Evolutionary conservation across 106 monocot species (phyloP).

Genomic region (Dendrobium chrysotoxum): DNA sequence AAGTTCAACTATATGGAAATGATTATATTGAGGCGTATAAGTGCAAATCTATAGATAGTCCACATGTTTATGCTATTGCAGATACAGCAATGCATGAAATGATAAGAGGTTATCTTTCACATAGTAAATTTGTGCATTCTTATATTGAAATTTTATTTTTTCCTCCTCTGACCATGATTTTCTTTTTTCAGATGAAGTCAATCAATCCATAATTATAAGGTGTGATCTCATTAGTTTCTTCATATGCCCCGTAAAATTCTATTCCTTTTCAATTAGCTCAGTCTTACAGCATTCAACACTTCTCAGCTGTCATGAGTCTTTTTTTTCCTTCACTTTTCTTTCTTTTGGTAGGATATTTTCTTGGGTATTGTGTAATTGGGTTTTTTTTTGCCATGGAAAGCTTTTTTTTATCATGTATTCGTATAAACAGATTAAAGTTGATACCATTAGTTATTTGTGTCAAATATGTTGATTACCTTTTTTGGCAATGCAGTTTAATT

Average conservation of each 20-base stretch:
- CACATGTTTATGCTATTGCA: slow-evolving; percentile 96
- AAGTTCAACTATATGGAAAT: slow-evolving; percentile 70
- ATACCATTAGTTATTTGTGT: not conserved
- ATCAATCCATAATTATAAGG: slow-evolving; percentile 99
- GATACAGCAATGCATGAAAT: slow-evolving; percentile 95
- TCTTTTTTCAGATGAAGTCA: slow-evolving; percentile 85
- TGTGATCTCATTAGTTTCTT: slow-evolving; percentile 17
- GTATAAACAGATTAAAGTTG: not conserved
- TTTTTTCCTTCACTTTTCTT: not conserved
- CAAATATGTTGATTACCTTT: not conserved
- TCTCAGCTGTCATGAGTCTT: not conserved
- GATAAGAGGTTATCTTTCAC: slow-evolving; percentile 63
- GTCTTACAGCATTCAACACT: not conserved
- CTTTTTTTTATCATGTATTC: not conserved
- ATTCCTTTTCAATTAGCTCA: not conserved
- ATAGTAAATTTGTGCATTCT: slow-evolving; percentile 9
- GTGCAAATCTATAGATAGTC: slow-evolving; percentile 49
- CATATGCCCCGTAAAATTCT: not conserved
- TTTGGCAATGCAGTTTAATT: not conserved
- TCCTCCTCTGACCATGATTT: slow-evolving; percentile 3
- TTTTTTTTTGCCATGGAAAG: not conserved
- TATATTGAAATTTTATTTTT: slow-evolving; percentile 1
- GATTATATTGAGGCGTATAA: slow-evolving; percentile 84
- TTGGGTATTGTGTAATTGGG: not conserved
- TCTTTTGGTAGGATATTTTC: not conserved